Percentiles rank a stretch among this genome's conserved stretches.
Evolutionary conservation across 2,329 filamentous ascomycete species (phyloP).

Genomic region (Trichoderma breve): DNA sequence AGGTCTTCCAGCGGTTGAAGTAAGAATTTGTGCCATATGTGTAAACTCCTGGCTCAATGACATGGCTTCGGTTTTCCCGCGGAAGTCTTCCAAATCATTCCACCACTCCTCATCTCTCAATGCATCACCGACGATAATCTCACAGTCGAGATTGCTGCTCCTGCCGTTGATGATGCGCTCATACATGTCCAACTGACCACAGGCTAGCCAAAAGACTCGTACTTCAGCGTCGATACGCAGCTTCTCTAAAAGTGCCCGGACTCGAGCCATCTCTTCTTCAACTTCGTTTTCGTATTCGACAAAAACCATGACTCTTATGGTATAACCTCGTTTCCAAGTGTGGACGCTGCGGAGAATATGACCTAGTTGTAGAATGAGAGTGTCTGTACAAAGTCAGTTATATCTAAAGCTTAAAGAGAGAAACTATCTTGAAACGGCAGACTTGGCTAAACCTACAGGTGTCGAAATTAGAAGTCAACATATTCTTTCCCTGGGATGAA

Average conservation of each 20-base stretch:
- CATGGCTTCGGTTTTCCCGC: conserved; percentile 41
- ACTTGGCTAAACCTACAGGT: conserved; percentile 60
- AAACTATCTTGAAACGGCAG: too few relatives aligned
- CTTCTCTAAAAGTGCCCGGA: conserved; percentile 73
- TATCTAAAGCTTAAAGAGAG: background rate
- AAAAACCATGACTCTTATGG: conserved; percentile 76
- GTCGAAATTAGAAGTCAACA: conserved; percentile 86
- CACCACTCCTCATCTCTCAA: conserved; percentile 78
- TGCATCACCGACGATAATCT: conserved; percentile 61
- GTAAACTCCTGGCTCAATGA: conserved; percentile 44
- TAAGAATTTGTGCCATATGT: conserved; percentile 45
- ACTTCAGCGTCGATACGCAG: conserved; percentile 78
- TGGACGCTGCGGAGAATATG: conserved; percentile 81
- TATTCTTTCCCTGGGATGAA: conserved; percentile 61
- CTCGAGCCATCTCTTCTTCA: conserved; percentile 70
- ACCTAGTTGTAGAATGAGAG: conserved; percentile 81
- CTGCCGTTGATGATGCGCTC: conserved; percentile 75
- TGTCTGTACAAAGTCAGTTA: conserved; percentile 40
- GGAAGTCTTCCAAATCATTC: conserved; percentile 65
- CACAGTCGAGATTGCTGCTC: conserved; percentile 51
- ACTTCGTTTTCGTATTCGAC: conserved; percentile 87
- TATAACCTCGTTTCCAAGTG: conserved; percentile 72
- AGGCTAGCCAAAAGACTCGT: conserved; percentile 77
- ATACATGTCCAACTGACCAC: conserved; percentile 69
- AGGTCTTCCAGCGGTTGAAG: conserved; percentile 42